Evolutionary conservation across 2,329 filamentous ascomycete genomes (phyloP).

Genomic region (Colletotrichum echinochloae): DNA sequence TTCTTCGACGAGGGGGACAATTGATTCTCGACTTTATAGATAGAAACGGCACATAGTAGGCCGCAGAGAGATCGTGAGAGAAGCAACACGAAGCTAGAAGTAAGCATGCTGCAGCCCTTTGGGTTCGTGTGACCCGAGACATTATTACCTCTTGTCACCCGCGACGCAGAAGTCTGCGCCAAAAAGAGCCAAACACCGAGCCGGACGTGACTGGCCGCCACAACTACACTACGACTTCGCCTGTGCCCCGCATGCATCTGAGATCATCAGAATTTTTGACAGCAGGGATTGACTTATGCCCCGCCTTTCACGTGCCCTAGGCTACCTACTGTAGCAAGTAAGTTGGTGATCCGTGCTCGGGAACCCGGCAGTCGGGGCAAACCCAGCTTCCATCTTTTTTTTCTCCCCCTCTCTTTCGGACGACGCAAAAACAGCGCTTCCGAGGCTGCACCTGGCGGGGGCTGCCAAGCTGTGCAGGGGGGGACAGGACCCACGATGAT

Average conservation of each 20-base stretch:
- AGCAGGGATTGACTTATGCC: conserved; percentile 37
- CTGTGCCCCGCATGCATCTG: conserved; percentile 39
- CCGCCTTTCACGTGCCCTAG: conserved; percentile 39
- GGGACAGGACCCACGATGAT: conserved; percentile 33
- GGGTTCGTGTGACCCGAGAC: conserved; percentile 22
- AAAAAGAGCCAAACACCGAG: background rate
- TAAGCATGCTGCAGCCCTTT: conserved; percentile 22
- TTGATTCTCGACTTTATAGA: conserved; percentile 17
- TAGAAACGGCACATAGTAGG: conserved; percentile 14
- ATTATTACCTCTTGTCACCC: background rate
- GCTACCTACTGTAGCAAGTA: background rate
- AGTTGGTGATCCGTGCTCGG: conserved; percentile 25
- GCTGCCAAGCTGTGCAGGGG: conserved; percentile 7
- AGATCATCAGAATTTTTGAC: conserved; percentile 41
- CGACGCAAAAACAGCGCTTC: conserved; percentile 23
- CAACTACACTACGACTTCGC: conserved; percentile 1
- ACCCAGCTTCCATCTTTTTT: background rate
- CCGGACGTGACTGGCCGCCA: conserved; percentile 3
- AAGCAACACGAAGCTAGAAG: conserved; percentile 23
- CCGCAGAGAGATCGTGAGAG: conserved; percentile 19
- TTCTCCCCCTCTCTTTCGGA: background rate
- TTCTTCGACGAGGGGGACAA: background rate
- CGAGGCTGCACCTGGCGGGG: conserved; percentile 11
- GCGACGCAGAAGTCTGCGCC: conserved; percentile 10
- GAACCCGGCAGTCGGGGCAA: conserved; percentile 1